phyloP scores from a whole-genome alignment of 345 rosid genomes.

The Populus davidiana region DNA sequence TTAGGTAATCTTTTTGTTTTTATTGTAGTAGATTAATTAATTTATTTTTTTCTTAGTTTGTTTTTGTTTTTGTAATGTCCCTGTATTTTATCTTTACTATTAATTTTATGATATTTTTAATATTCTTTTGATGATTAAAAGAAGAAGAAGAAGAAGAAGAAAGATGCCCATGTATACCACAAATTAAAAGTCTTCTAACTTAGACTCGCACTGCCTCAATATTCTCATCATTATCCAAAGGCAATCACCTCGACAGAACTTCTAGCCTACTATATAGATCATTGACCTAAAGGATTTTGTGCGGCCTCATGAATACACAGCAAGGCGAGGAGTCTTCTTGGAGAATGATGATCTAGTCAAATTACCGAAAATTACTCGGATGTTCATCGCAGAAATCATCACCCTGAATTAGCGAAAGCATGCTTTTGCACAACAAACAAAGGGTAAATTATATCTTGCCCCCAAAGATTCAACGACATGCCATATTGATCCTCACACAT shows the following conservation, averaged over 20 bases:
- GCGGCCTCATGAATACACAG: not conserved
- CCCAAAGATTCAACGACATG: not conserved
- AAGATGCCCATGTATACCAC: too few species aligned
- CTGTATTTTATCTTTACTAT: too few species aligned
- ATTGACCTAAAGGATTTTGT: not conserved
- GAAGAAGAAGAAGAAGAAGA: too few species aligned
- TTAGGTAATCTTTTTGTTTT: too few species aligned
- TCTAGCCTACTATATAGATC: not conserved
- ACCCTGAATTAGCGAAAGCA: not conserved
- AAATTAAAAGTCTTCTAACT: too few species aligned
- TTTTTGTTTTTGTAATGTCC: too few species aligned
- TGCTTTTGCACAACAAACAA: not conserved
- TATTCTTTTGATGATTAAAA: too few species aligned
- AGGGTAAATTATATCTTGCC: not conserved
- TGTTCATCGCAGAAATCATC: not conserved
- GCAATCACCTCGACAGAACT: too few species aligned
- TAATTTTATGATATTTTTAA: too few species aligned
- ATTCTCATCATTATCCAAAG: not conserved
- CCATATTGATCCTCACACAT: not conserved
- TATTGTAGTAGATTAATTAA: too few species aligned
- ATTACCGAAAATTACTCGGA: not conserved
- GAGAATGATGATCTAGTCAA: not conserved
- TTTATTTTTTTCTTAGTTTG: too few species aligned
- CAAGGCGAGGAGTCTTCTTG: not conserved
- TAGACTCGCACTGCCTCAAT: not conserved